Percentiles rank a stretch among this genome's conserved stretches.
phyloP scores from a whole-genome alignment of 2,329 filamentous ascomycete genomes.

The Colletotrichum siamense region DNA sequence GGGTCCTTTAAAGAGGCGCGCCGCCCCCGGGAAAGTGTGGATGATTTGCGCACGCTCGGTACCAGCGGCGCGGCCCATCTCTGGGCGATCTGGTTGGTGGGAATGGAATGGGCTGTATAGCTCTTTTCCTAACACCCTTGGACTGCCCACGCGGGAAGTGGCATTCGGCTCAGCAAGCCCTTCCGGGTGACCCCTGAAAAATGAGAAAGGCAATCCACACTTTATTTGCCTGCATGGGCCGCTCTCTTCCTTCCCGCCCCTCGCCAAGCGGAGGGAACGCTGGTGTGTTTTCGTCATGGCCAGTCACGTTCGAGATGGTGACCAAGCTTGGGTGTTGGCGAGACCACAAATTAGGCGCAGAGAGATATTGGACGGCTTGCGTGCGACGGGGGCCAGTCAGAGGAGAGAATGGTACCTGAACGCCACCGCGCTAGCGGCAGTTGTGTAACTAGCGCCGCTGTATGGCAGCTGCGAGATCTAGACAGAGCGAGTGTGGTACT shows the following conservation, averaged over 20 bases:
- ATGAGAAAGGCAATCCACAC: not conserved
- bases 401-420: not conserved
- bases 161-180: not conserved
- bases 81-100: conserved; percentile 7
- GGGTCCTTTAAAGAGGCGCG: not conserved
- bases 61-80: not conserved
- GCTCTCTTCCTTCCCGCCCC: not conserved
- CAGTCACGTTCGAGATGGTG: not conserved
- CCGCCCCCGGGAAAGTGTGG: not conserved
- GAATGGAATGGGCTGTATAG: not conserved
- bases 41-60: not conserved
- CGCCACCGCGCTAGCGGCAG: conserved; percentile 18
- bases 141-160: conserved; percentile 9
- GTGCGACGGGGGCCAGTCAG: not conserved
- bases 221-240: not conserved
- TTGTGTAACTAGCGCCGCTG: not conserved
- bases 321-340: not conserved
- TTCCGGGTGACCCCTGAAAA: not conserved
- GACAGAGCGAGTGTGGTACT: not conserved
- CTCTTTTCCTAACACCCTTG: not conserved
- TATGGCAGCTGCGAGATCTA: not conserved
- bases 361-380: conserved; percentile 5
- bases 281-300: not conserved
- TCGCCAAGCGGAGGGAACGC: not conserved
- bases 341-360: not conserved